Conservation (phyloP, 257 asterid genomes). For the Solanum etuberosum region DNA sequence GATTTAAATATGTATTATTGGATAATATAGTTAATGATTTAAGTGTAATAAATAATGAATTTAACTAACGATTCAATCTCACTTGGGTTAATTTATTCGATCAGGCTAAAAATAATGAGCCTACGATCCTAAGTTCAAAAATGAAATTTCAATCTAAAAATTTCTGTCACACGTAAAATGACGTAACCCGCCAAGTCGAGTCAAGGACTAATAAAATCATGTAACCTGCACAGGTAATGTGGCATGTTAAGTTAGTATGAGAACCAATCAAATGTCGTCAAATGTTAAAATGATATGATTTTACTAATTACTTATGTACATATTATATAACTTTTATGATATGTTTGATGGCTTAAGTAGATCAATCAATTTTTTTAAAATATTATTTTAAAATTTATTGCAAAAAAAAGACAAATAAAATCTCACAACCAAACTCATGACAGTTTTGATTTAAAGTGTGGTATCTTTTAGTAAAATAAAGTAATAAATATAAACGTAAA, state of each 20-base stretch:
- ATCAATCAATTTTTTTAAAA: not conserved
- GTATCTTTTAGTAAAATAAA: not conserved
- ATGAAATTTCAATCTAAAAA: too few species aligned
- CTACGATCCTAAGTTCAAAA: too few species aligned
- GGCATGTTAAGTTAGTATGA: not conserved
- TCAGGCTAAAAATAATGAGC: not conserved
- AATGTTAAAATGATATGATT: too few species aligned
- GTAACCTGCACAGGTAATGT: not conserved
- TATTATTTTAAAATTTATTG: too few species aligned
- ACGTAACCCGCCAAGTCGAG: too few species aligned
- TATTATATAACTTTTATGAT: too few species aligned
- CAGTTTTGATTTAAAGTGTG: fast-evolving
- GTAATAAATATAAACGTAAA: not conserved
- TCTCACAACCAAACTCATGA: not conserved
- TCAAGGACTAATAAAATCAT: not conserved
- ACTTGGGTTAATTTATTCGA: not conserved
- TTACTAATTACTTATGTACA: too few species aligned
- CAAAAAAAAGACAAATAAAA: not conserved
- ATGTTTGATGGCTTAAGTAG: too few species aligned
- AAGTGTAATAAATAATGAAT: not conserved
- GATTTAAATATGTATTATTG: not conserved
- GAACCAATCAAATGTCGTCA: not conserved
- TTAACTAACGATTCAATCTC: not conserved
- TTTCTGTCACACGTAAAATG: too few species aligned
- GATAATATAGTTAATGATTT: too few species aligned